Base-by-base conservation (phyloP, 106 monocot genomes). In the Agapanthus africanus region DNA sequence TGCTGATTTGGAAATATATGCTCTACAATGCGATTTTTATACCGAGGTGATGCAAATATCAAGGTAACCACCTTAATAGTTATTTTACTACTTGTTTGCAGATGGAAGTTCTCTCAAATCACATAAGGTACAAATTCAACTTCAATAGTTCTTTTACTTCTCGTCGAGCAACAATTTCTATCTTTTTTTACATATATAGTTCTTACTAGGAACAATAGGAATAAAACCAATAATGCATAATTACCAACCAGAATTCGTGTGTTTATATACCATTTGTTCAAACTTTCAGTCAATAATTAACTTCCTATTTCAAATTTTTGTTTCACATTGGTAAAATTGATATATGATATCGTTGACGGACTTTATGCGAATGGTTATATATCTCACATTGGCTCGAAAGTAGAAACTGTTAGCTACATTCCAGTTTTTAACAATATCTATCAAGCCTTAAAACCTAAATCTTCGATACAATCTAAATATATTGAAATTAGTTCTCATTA, bases 41-140 rank as follows among this genome's bases (percentile, higher is more conserved):
- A 19, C 50, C 38, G 7, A 19, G 4, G 61, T 35, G 1, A 2
- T 61, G 19, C 9, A 36, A 61, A 19, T 36, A 35, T 61, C 3
- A 56, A 56, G 16, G 15, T 25, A 36, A 23, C 22, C 33, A 4
- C 11, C 61, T n/a, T 62, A 46, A 67, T 35, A 19, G 27, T 49
- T 40, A 2, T 50, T 36, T 33, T 62, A 42, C 10, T 46, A 6
- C 37, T 49, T 33, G 41, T 77, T 84, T 84, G 47, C 77, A 84
- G 84, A 57, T 38, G 37, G 44, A 63, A 69, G 59, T 77, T 74
- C 77, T 70, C 46, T 51, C 23, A 37, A 37, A 59, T 34, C 59
- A 10, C 69, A 67, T 40, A 71, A 84, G 84, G 84, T 84, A 80
- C 38, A 47, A 32, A 30, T 46, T n/a, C 46, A 47, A 47, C 13